These are phyloP conservation scores for Pyrenochaeta sp. DNA, from an alignment of 2,329 filamentous ascomycete species.

Conservation along the genomic window DNA sequence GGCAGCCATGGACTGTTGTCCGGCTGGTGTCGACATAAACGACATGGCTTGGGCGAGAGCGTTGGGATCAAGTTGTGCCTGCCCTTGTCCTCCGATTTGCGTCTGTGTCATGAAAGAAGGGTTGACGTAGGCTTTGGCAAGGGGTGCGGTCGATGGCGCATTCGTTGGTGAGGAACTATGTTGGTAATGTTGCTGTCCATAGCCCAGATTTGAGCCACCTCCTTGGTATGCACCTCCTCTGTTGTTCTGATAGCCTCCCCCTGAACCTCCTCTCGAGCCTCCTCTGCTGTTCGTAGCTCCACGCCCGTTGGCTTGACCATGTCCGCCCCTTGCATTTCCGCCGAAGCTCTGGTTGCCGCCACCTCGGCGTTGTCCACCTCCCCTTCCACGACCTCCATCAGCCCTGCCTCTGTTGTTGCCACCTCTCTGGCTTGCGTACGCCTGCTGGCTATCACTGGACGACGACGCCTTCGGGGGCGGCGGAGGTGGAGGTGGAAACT, in stretches of 20 bases:
- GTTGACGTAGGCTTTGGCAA: slow-evolving; percentile 18
- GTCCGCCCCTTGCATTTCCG: slow-evolving; percentile 25
- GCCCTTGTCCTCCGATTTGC: slow-evolving; percentile 14
- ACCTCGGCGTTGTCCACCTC: slow-evolving; percentile 24
- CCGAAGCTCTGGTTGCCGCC: slow-evolving; percentile 21
- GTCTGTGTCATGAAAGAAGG: slow-evolving; percentile 21
- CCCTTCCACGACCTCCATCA: slow-evolving; percentile 43
- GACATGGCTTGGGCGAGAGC: slow-evolving; percentile 41
- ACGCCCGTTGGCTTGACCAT: slow-evolving; percentile 23
- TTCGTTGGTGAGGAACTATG: slow-evolving; percentile 7
- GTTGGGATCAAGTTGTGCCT: slow-evolving; percentile 28
- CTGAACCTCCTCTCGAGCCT: slow-evolving; percentile 31
- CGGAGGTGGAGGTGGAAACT: slow-evolving; percentile 60
- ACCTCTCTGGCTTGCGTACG: slow-evolving; percentile 43
- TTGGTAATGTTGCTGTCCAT: slow-evolving; percentile 16
- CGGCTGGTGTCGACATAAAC: slow-evolving; percentile 39
- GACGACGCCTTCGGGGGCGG: slow-evolving; percentile 44
- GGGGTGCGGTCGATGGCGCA: neutral
- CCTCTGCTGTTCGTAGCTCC: slow-evolving; percentile 25
- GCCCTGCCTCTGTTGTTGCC: slow-evolving; percentile 23
- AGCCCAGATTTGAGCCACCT: slow-evolving; percentile 3
- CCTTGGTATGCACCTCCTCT: slow-evolving; percentile 23
- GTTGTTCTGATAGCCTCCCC: slow-evolving; percentile 30
- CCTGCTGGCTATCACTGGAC: slow-evolving; percentile 35
- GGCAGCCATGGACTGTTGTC: slow-evolving; percentile 38